These are phyloP conservation scores for Bullera alba DNA, from an alignment of 768 basidiomycete genomes.

Conservation along the genomic window DNA sequence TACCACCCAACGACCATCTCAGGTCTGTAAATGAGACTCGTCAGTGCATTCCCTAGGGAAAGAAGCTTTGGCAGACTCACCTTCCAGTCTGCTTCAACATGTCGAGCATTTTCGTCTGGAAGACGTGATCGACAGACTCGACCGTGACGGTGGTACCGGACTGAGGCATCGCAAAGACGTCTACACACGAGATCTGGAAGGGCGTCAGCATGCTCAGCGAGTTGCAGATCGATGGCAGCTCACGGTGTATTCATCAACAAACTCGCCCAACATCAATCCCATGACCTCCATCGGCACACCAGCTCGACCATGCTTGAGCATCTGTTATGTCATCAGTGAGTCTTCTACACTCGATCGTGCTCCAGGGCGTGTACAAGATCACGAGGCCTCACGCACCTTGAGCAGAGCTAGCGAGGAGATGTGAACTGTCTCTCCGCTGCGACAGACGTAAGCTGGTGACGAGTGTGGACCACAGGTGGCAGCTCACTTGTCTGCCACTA, in stretches of 20 bases:
- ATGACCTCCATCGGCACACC: conserved; percentile 99
- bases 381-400: conserved; percentile 64
- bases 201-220: background rate
- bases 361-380: background rate
- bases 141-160: conserved; percentile 95
- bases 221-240: conserved; percentile 3
- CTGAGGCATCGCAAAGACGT: conserved; percentile 99
- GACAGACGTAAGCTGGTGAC: background rate
- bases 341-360: background rate
- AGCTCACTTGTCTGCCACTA: conserved; percentile 42
- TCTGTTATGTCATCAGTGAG: conserved; percentile 52
- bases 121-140: conserved; percentile 97
- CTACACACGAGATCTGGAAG: conserved; percentile 57
- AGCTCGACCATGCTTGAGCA: conserved; percentile 97
- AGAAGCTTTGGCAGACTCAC: conserved; percentile 49
- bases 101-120: conserved; percentile 95
- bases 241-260: conserved; percentile 85
- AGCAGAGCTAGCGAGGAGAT: conserved; percentile 94
- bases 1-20: conserved; percentile 99
- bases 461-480: too few relatives aligned
- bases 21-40: conserved; percentile 53
- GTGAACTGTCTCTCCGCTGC: conserved; percentile 60
- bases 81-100: conserved; percentile 99
- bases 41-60: background rate
- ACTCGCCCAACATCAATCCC: conserved; percentile 88